Evolutionary conservation across 202 grass and related monocot species (phyloP).

Genomic region (Sporobolus alterniflorus): DNA sequence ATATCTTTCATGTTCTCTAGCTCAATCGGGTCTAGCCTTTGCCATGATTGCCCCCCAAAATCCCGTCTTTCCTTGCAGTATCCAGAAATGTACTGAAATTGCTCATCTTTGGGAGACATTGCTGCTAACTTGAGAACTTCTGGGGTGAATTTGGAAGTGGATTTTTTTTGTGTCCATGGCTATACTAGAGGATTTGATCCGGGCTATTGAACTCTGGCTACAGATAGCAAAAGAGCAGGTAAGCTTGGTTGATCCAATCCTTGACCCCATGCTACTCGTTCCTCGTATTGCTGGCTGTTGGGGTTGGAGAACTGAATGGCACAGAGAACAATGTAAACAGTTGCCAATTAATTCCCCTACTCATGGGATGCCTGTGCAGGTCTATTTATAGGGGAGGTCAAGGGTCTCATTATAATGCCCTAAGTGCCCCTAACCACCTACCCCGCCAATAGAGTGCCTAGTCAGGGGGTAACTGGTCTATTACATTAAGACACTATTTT

Average conservation of each 20-base stretch:
- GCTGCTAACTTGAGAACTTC: background rate
- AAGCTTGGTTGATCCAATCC: conserved; percentile 58
- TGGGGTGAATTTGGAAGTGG: background rate
- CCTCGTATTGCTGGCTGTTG: conserved; percentile 85
- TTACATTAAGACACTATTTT: no score
- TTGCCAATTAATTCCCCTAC: no score
- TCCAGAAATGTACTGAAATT: conserved; percentile 1
- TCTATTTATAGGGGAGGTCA: no score
- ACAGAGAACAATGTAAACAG: no score
- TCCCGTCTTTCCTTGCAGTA: background rate
- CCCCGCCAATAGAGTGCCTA: no score
- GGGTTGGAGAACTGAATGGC: no score
- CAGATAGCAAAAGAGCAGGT: conserved; percentile 60
- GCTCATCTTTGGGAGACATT: background rate
- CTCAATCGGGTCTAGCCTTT: background rate
- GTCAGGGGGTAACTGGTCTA: no score
- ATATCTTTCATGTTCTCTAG: background rate
- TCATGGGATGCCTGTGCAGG: no score
- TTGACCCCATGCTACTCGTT: conserved; percentile 84
- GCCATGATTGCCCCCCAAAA: background rate
- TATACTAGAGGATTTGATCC: conserved; percentile 75
- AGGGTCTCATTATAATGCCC: no score
- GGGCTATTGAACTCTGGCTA: conserved; percentile 85
- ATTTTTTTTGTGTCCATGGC: conserved; percentile 42
- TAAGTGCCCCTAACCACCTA: no score